These are phyloP conservation scores for Neoboletus subvelutipes DNA, from an alignment of 768 basidiomycete species.

Conservation along the genomic window DNA sequence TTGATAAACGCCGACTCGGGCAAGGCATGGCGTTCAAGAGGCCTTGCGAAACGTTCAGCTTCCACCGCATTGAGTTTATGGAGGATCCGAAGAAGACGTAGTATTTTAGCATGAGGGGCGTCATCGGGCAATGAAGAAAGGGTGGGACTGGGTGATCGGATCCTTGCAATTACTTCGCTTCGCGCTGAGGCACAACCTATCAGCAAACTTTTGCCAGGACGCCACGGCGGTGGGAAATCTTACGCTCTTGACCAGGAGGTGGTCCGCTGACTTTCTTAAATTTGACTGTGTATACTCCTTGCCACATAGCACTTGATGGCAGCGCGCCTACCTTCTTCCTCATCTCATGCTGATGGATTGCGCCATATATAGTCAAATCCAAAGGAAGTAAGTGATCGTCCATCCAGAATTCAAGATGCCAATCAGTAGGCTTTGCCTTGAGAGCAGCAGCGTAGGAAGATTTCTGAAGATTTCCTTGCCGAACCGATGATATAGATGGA, in stretches of 20 bases:
- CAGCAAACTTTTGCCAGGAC: neutral
- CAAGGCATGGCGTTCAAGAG: slow-evolving; percentile 56
- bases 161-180: slow-evolving; percentile 45
- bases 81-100: slow-evolving; percentile 85
- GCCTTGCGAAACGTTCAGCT: slow-evolving; percentile 50
- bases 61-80: slow-evolving; percentile 80
- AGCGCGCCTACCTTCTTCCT: slow-evolving; percentile 66
- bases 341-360: slow-evolving; percentile 88
- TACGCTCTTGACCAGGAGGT: slow-evolving; percentile 60
- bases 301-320: slow-evolving; percentile 78
- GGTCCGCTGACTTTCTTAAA: slow-evolving; percentile 92
- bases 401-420: slow-evolving; percentile 96
- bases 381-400: slow-evolving; percentile 82
- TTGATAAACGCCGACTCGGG: slow-evolving; percentile 90
- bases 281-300: slow-evolving; percentile 86
- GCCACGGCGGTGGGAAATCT: slow-evolving; percentile 18
- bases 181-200: slow-evolving; percentile 27
- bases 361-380: slow-evolving; percentile 94
- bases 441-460: slow-evolving; percentile 92
- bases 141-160: slow-evolving; percentile 61
- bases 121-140: slow-evolving; percentile 83
- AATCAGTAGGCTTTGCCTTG: slow-evolving; percentile 90
- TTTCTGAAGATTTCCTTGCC: slow-evolving; percentile 37
- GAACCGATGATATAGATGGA: slow-evolving; percentile 32
- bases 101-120: slow-evolving; percentile 83